These are phyloP conservation scores for Sporodiniella umbellata DNA, from an alignment of 371 early-diverging fungal genomes.

Conservation along the genomic window DNA sequence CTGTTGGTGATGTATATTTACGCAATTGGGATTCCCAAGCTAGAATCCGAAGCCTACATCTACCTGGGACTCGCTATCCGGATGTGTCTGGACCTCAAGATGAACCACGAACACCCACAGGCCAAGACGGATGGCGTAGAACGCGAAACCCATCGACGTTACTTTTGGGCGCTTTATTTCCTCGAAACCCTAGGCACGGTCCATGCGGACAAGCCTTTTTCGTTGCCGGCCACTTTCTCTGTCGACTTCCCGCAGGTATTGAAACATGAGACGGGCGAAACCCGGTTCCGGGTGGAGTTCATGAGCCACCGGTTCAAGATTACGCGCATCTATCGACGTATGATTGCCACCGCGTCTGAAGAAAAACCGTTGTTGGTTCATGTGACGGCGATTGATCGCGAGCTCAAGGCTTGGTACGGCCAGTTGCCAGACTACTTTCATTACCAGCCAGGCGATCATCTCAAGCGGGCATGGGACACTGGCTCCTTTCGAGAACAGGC, in stretches of 20 bases:
- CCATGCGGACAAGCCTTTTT: constrained; percentile 44
- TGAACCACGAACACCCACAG: constrained; percentile 29
- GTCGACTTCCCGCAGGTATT: constrained; percentile 23
- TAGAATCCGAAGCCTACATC: constrained; percentile 46
- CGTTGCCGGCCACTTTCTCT: constrained; percentile 35
- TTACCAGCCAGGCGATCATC: constrained; percentile 20
- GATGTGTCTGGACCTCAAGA: constrained; percentile 40
- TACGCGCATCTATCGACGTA: constrained; percentile 38
- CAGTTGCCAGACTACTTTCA: constrained; percentile 33
- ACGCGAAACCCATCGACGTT: constrained; percentile 28
- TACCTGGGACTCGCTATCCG: constrained; percentile 46
- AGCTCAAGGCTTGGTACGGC: constrained; percentile 37
- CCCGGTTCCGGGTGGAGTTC: constrained; percentile 36
- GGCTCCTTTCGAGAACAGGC: constrained; percentile 44
- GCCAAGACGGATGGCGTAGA: constrained; percentile 4
- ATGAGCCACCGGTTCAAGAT: constrained; percentile 39
- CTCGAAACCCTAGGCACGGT: constrained; percentile 38
- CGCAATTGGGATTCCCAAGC: constrained; percentile 41
- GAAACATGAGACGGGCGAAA: constrained; percentile 24
- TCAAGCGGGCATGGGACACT: constrained; percentile 24
- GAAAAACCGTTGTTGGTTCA: constrained; percentile 35
- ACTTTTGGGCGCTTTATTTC: constrained; percentile 40
- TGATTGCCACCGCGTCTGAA: constrained; percentile 26
- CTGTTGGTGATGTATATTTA: constrained; percentile 49
- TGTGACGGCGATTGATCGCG: constrained; percentile 37